A percentile compares a stretch with the other conserved stretches of the same genome.
These are phyloP conservation scores for Xylogone sp. DNA, from an alignment of 2,329 filamentous ascomycete species.

Conservation along the genomic window DNA sequence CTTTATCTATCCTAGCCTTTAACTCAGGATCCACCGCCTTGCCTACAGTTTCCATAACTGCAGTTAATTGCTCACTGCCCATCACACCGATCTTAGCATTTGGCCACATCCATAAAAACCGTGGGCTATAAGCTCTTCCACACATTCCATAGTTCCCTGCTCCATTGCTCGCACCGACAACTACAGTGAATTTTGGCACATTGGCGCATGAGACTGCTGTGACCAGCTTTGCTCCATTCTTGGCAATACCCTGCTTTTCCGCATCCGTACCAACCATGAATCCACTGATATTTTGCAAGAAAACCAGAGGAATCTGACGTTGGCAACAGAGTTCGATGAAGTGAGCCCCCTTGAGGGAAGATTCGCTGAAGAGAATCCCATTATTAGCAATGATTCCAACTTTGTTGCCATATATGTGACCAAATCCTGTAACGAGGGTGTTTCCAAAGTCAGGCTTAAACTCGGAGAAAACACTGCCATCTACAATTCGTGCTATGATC, in stretches of 20 bases:
- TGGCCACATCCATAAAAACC: constrained; percentile 96
- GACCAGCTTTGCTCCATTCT: constrained; percentile 95
- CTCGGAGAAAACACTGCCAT: constrained; percentile 84
- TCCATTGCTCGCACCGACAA: constrained; percentile 89
- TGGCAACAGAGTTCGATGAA: constrained; percentile 95
- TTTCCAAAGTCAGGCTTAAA: constrained; percentile 92
- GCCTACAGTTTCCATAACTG: constrained; percentile 94
- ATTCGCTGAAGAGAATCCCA: constrained; percentile 88
- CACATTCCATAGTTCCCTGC: constrained; percentile 99
- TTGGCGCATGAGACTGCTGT: constrained; percentile 91
- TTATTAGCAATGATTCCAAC: constrained; percentile 96
- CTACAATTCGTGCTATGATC: constrained; percentile 88
- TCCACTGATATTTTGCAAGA: constrained; percentile 93
- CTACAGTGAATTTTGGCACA: constrained; percentile 95
- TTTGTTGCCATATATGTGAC: constrained; percentile 80
- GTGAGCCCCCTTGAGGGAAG: constrained; percentile 88
- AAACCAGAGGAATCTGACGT: constrained; percentile 83
- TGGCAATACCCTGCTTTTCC: constrained; percentile 92
- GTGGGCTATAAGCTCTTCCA: constrained; percentile 85
- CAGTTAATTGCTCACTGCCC: constrained; percentile 86
- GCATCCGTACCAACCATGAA: constrained; percentile 97
- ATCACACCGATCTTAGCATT: constrained; percentile 96
- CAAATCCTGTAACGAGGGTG: constrained; percentile 90
- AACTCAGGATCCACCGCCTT: constrained; percentile 76
- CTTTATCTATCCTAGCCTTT: constrained; percentile 78